Base-by-base conservation (phyloP, 78 protist species). In the Guillardia theta region DNA sequence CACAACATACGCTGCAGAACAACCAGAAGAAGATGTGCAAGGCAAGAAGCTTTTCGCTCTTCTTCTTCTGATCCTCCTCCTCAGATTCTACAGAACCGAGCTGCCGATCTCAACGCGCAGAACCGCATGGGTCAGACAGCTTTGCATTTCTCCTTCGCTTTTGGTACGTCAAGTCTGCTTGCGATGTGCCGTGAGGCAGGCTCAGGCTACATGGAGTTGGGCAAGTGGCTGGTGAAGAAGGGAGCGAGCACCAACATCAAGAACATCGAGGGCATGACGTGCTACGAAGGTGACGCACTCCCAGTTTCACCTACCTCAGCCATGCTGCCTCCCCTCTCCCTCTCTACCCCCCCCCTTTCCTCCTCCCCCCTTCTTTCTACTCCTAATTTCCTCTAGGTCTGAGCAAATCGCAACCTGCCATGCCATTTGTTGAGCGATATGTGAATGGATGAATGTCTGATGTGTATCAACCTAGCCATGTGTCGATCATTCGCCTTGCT, bases 141-240 rank as follows among this genome's bases (percentile, higher is more conserved):
- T 24, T 43, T 70, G 27, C 83, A 70, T 6, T 70, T 70, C 83
- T 1, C 83, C 33, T 70, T 70, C 41, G 83, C 83, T 6, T 70
- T 70, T 43, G 83, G 70, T 58, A 58, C 70, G 1, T 50, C 58
- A 10, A 10, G 30, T 50, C 58, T 50, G 58, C 58, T 50, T 15
- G 15, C 58, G 58, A 15, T 50, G 58, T 10, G 10, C 58, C 10
- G 30, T 10, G 10, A 30, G 70, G 70, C 6, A 8, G 21, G 70
- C 1, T 24, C 70, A 58, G 70, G 83, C 27, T 70, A 70, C 83
- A 70, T 43, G 41, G 83, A 70, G 83, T 24, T 70, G 83, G 83
- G 83, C 41, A 70, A 70, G 83, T 70, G 83, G 83, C 41, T 70
- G 9, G 83, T 70, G 83, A 24, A 70, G 21, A 70, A 70, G 83